Base-by-base conservation (phyloP, 2,329 filamentous ascomycete species). In the Nigrograna mackinnonii region DNA sequence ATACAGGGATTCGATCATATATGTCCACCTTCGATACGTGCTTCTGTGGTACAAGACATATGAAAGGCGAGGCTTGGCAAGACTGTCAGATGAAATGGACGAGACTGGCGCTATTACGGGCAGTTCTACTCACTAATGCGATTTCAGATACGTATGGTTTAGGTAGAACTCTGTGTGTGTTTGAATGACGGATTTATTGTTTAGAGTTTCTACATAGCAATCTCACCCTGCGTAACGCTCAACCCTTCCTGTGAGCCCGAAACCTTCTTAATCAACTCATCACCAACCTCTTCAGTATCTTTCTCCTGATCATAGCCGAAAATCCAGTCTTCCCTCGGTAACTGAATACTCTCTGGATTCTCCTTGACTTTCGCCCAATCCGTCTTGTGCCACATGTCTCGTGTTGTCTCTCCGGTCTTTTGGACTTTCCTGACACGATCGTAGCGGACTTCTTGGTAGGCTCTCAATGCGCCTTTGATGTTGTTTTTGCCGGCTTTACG, bases 331-430 rank as follows among this genome's bases (percentile, higher is more conserved):
- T 64, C 61, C 4, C 60, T 46, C 6, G 61, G 62, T 5, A 64
- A 56, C 44, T 60, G 53, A 4, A 66, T 62, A 18, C 44, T 44
- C 16, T 58, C 53, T 0, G 62, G 62, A 24, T 66, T 51, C 38
- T 46, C 43, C 52, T 62, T 64, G 2, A 64, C 61, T 48, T 63
- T 57, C 19, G 60, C 57, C 61, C 63, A 67, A 26, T 67, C 57
- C 3, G 61, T 62, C 22, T 65, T 62, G 26, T 67, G 63, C 60
- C 58, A 66, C 57, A 59, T 58, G 43, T 67, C 62, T 4, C 63
- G 49, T 31, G 60, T 66, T 16, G 57, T 63, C 47, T 64, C 58
- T 1, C 63, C 63, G 5, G 61, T 63, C 45, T 65, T 66, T 51
- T 67, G 63, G 39, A 62, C 62, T 14, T 58, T 62, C 35, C 55